Base-by-base conservation (phyloP, 2,329 filamentous ascomycete genomes). In the Teratosphaeria viscida region DNA sequence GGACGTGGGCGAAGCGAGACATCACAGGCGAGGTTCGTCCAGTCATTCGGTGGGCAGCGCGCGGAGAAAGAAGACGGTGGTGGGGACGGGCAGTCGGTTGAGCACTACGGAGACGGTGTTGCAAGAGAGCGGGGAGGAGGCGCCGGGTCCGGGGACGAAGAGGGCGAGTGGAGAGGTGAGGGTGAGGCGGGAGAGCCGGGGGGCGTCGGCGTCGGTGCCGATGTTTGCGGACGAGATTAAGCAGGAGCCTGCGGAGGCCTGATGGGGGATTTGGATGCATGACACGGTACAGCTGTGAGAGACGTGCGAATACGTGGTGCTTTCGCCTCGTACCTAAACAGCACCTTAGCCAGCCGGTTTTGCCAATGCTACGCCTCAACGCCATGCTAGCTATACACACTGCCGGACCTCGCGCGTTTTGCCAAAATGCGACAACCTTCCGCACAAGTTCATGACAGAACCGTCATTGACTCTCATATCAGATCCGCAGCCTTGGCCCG, bases 61-160 rank as follows among this genome's bases (percentile, higher is more conserved):
- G n/a, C 52, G 67, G n/a, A 43, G 56, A 10, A 60, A 64, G 35
- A 67, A 65, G 49, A 57, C 58, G 16, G 49, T 55, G 37, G 57
- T 59, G 2, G 55, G 60, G 34, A 62, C 64, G 23, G 64, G 61
- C 19, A 70, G 68, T 57, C 58, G 68, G 12, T 62, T 71, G 5
- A 65, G 62, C 3, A 64, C 67, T 10, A 68, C 68, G 12, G 68
- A 70, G 59, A 70, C 66, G 5, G 37, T 70, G 7, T 54, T 70
- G 49, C 61, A 67, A 54, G 64, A 62, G n/a, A 59, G 61, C 2
- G 59, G 49, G 7, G 60, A 62, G 52, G 52, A 29, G 34, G 53
- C 39, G 35, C 23, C 23, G 27, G 34, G 19, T 47, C 27, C 23
- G 53, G 1, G 32, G 52, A 54, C 8, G 5, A 54, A 35, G 52